Percentiles rank a stretch among this genome's conserved stretches.
These are phyloP conservation scores for Barnettozyma hawaiiensis DNA, from an alignment of 1,139 yeast genomes.

Conservation along the genomic window DNA sequence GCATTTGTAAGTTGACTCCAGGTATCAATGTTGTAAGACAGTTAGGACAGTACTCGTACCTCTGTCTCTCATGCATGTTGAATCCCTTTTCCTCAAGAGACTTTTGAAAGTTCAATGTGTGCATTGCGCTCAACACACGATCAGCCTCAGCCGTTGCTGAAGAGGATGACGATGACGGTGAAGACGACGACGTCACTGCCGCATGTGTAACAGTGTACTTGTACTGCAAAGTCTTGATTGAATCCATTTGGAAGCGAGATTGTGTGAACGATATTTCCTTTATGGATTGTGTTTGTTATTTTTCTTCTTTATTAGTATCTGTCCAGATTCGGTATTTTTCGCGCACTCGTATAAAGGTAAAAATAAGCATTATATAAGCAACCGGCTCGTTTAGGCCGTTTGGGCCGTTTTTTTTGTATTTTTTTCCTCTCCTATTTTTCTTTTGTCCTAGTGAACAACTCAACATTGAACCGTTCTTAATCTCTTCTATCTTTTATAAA, in stretches of 20 bases:
- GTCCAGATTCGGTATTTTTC: background rate
- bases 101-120: conserved; percentile 12
- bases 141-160: background rate
- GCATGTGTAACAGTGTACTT: conserved; percentile 19
- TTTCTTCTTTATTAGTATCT: background rate
- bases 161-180: no score
- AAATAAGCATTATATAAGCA: no score
- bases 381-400: no score
- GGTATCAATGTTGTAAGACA: conserved; percentile 45
- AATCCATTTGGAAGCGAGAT: background rate
- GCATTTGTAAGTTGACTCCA: conserved; percentile 37
- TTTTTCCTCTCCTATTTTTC: no score
- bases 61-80: conserved; percentile 17
- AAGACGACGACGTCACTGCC: conserved; percentile 10
- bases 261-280: no score
- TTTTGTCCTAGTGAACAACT: no score
- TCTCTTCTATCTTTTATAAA: no score
- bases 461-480: no score
- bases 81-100: conserved; percentile 9
- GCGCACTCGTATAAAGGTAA: background rate
- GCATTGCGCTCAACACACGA: background rate
- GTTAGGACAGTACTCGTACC: conserved; percentile 36
- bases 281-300: no score
- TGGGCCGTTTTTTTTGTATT: no score
- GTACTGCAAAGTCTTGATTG: conserved; percentile 14